Evolutionary conservation across 2,329 filamentous ascomycete species (phyloP), one percentile per base, ranked within the genome.

Genomic region (Dactylella cylindrospora): DNA sequence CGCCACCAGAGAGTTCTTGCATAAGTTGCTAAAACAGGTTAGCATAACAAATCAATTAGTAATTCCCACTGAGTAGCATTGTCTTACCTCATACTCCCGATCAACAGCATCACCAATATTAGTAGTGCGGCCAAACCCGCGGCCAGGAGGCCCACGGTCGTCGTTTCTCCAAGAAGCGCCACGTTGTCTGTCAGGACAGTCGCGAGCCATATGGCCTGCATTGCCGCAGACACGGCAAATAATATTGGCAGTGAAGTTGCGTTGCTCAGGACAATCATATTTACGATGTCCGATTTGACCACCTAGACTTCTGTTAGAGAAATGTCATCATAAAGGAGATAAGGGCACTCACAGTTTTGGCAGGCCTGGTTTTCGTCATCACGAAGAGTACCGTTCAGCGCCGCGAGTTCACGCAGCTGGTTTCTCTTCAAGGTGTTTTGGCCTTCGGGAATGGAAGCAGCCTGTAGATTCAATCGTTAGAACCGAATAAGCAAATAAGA

Each of bases 301-400:
- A 75, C 88, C 79, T 79, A 38, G 32, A 25, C 5, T 39, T 59
- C 28, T 10, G 32, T 72, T 67, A 71, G 61, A 32, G 9, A n/a
- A 20, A 13, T 67, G 15, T 25, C 25, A 29, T 50, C 35, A 46
- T 28, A 41, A 50, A 66, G 52, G 46, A 59, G 39, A 29, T 9
- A 41, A 29, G 23, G n/a, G 46, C 31, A 5, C 78, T 73, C 74
- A 77, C 83, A 98, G 78, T 98, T 98, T 77, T 98, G 93, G 76
- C 93, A 98, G 67, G 93, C 93, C 74, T 98, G 93, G 75, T 98
- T 98, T 74, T 98, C 93, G 71, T 98, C 93, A 72, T 98, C 93
- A 78, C 93, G 91, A 15, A 98, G 84, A 6, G 93, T 98, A 82
- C 93, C 93, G 83, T 98, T 98, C 70, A 98, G 86, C 20, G 93